Conservation (phyloP, 163 green algal genomes). For the Scenedesmus sp. region DNA sequence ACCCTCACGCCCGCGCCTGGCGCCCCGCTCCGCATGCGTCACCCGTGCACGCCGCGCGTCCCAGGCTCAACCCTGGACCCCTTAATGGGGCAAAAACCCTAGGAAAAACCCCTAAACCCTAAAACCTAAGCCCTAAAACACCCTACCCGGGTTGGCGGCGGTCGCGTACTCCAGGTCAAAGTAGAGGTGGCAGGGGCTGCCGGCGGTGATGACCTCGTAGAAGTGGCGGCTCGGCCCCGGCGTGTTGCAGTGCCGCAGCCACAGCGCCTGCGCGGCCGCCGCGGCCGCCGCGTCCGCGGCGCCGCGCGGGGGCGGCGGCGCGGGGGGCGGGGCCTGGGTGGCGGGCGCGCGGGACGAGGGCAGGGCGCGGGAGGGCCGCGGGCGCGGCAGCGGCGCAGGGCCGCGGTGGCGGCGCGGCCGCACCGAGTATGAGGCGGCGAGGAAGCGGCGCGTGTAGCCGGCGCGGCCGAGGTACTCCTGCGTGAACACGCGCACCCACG, state of each 20-base stretch:
- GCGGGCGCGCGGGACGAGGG: too few species aligned
- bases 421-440: slow-evolving; percentile 64
- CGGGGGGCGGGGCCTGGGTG: too few species aligned
- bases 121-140: too few species aligned
- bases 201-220: slow-evolving; percentile 86
- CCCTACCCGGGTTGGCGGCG: slow-evolving; percentile 61
- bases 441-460: slow-evolving; percentile 72
- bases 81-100: too few species aligned
- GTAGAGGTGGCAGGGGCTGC: slow-evolving; percentile 89
- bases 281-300: neutral
- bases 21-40: too few species aligned
- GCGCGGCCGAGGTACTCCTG: slow-evolving; percentile 58
- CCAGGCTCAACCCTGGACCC: neutral
- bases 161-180: slow-evolving; percentile 90
- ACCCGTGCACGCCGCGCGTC: neutral
- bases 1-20: too few species aligned
- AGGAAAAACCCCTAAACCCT: too few species aligned
- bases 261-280: slow-evolving; percentile 23
- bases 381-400: too few species aligned
- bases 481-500: slow-evolving; percentile 67
- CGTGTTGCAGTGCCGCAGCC: slow-evolving; percentile 28
- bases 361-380: too few species aligned
- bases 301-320: too few species aligned
- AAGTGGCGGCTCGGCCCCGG: slow-evolving; percentile 64
- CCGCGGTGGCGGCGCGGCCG: too few species aligned